Base-by-base conservation (phyloP, 768 basidiomycete genomes). In the Auriscalpium vulgare region DNA sequence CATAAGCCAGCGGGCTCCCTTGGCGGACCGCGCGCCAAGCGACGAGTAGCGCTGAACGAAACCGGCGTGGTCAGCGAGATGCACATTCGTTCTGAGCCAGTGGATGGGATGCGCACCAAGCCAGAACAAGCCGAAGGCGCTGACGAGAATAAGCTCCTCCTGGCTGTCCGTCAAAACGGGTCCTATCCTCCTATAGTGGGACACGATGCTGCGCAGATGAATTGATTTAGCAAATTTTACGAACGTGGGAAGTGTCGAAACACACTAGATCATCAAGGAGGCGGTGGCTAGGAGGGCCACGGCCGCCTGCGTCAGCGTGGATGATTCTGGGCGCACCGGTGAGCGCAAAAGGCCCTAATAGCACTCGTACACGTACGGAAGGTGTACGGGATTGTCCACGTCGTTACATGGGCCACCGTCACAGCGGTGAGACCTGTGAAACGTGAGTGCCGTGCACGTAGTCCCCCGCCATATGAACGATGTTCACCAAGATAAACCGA, bases 111-210 rank as follows among this genome's bases (percentile, higher is more conserved):
- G 72, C 81, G 67, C 67, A 89, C 89, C 87, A 50, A 90, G 73
- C 86, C 87, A 91, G 66, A 87, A 80, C 56, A 90, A 70, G 10
- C 83, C 87, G 55, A 90, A 77, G 3, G 84, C 83, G 6, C 74
- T 82, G 58, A 91, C 85, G 68, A 91, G 65, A 17, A 86, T 72
- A 69, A 82, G 77, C 64, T 91, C 87, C 65, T 89, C 87, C 63
- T 91, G 89, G 54, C 75, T 75, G 62, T 81, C 82, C 47, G 85
- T 82, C 62, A 91, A 68, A 58, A 84, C 66, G 51, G 78, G 78
- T 13, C 83, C 85, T 47, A 79, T 75, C 65, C 71, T 73, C 55
- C 78, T 77, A 62, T 89, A 81, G 65, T 90, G 87, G 71, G 85
- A 75, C 47, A 84, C 71, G 47, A 87, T 77, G 63, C 88, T 91